phyloP scores from a whole-genome alignment of 1,284 basidiomycete genomes.

The Ustilago bromivora region DNA sequence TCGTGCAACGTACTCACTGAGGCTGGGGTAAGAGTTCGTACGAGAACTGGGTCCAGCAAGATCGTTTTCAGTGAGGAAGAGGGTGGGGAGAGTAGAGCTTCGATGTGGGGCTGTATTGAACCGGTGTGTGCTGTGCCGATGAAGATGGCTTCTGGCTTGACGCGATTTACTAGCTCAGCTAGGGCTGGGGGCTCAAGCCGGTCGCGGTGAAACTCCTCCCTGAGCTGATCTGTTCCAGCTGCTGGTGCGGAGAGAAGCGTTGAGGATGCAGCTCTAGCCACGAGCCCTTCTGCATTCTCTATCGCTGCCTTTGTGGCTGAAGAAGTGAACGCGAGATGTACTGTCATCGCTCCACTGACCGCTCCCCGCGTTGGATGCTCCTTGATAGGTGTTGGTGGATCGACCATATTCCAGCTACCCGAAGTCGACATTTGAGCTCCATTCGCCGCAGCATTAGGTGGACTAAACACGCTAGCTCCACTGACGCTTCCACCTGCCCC shows the following conservation, averaged over 20 bases:
- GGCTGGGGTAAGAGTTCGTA: conserved; percentile 13
- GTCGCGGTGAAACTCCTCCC: conserved; percentile 14
- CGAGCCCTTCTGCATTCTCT: conserved; percentile 10
- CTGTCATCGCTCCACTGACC: not conserved
- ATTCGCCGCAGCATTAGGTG: conserved; percentile 4
- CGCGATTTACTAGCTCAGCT: not conserved
- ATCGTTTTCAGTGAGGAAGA: conserved; percentile 1
- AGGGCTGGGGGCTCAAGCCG: conserved; percentile 12
- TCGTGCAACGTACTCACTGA: conserved; percentile 24
- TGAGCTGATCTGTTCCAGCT: not conserved
- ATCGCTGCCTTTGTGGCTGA: conserved; percentile 12
- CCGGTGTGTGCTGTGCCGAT: conserved; percentile 22
- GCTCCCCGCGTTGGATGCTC: not conserved
- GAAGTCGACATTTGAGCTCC: conserved; percentile 23
- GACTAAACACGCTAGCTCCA: conserved; percentile 15
- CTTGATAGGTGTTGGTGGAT: conserved; percentile 22
- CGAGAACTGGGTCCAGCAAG: conserved; percentile 26
- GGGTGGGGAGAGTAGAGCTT: conserved; percentile 8
- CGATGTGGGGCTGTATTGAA: conserved; percentile 4
- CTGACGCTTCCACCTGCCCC: conserved; percentile 23
- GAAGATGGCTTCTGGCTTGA: conserved; percentile 24
- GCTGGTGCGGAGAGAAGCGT: not conserved
- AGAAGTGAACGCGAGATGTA: conserved; percentile 25
- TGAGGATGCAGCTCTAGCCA: conserved; percentile 11
- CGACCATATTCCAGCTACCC: conserved; percentile 38